Evolutionary conservation across 1,139 yeast species (phyloP), one percentile per base, ranked within the genome.

Genomic region (Kurtzmaniella quercitrusa): DNA sequence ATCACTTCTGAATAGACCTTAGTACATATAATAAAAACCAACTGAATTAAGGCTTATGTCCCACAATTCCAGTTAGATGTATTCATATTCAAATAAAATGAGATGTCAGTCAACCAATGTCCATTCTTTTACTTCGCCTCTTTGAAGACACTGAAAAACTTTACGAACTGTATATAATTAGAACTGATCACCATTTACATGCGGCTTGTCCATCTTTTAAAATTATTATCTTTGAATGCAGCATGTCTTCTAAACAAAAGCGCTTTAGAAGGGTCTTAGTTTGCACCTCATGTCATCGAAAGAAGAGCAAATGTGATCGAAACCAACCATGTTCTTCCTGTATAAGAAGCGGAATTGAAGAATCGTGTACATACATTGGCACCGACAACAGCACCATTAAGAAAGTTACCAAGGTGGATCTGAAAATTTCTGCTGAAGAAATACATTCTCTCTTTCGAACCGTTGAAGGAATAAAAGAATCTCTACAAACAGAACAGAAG

Each of bases 251-350:
- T 5, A 28, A 28, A n/a, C n/a, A 28, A n/a, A 28, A 28, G 14
- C 33, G 33, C 6, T 28, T 28, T n/a, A 28, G 33, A n/a, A 28
- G 33, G 14, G 33, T 28, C 6, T 38, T 47, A 7, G 49, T 46
- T 8, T 47, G 50, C 16, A 38, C 20, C 18, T 42, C 44, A 22
- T 47, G 50, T 16, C 48, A 44, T 18, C 28, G 34, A 22, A 45
- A 42, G 38, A 47, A 47, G 33, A 45, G 45, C 5, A 43, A 42
- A 38, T 47, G 50, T 42, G 49, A 46, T 30, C 38, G 45, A 38
- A 40, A 40, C 6, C 19, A 36, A 11, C 49, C 47, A 9, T 47
- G 50, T 21, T 40, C 49, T 16, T 33, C 39, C 19, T 47, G 50
- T 35, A 21, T 42, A 8, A 44, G 36, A 21, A 19, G 41, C 23